A percentile compares a stretch with the other conserved stretches of the same genome.
Conservation (phyloP, 257 asterid species). For the Leonotis leonurus region DNA sequence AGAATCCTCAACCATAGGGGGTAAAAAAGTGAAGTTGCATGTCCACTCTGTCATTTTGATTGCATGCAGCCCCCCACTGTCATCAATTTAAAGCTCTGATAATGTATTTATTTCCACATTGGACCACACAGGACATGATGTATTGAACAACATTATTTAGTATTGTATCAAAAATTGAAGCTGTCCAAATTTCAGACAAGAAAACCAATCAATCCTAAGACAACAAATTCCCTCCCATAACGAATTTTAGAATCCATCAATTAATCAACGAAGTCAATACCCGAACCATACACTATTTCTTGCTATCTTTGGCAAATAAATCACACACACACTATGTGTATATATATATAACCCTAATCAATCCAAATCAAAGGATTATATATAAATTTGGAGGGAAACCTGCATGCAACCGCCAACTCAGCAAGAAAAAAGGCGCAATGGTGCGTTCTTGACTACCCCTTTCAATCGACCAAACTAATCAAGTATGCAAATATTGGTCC, state of each 20-base stretch:
- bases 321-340: no score
- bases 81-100: constrained; percentile 35
- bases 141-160: background rate
- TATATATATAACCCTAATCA: no score
- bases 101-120: constrained; percentile 29
- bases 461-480: constrained; percentile 14
- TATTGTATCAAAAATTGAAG: no score
- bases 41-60: constrained; percentile 22
- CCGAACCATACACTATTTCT: constrained; percentile 78
- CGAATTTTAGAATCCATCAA: background rate
- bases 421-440: constrained; percentile 24
- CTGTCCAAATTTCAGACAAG: no score
- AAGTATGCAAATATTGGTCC: no score
- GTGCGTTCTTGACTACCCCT: constrained; percentile 50
- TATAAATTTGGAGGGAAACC: no score
- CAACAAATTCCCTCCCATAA: no score
- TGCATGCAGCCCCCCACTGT: constrained; percentile 38
- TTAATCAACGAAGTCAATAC: constrained; percentile 68
- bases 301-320: constrained; percentile 28
- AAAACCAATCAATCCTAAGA: no score
- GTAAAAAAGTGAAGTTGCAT: no score
- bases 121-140: constrained; percentile 44
- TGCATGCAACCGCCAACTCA: background rate
- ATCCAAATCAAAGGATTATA: no score
- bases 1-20: no score